Percentiles rank a stretch among this genome's conserved stretches.
phyloP scores from a whole-genome alignment of 2,329 filamentous ascomycete genomes.

The Botrytis medusae region DNA sequence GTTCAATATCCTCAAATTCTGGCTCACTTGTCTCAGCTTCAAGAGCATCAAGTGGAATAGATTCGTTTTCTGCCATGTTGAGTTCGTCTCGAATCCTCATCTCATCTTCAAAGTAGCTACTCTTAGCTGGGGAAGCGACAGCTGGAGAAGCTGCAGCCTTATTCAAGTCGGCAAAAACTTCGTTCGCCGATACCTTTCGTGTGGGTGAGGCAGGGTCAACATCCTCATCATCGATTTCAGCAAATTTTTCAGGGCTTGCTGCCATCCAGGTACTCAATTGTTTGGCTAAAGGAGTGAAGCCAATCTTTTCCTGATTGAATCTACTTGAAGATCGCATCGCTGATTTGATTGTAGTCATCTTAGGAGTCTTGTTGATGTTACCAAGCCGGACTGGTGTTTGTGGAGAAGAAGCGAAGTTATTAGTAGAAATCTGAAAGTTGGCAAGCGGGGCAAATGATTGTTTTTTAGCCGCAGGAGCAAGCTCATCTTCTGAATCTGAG shows the following conservation, averaged over 20 bases:
- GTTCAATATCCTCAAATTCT: conserved; percentile 49
- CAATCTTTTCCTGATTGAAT: conserved; percentile 42
- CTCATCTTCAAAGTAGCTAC: conserved; percentile 61
- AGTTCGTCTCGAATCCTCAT: conserved; percentile 50
- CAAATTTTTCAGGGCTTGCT: conserved; percentile 53
- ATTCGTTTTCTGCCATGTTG: conserved; percentile 40
- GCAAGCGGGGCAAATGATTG: conserved; percentile 31
- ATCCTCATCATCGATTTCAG: conserved; percentile 20
- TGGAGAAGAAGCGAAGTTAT: conserved; percentile 40
- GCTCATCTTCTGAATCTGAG: conserved; percentile 59
- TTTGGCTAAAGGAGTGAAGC: conserved; percentile 64
- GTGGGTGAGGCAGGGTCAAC: conserved; percentile 27
- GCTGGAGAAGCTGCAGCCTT: conserved; percentile 6
- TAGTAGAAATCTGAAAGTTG: conserved; percentile 36
- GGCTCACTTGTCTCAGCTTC: conserved; percentile 28
- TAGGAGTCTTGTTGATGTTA: conserved; percentile 31
- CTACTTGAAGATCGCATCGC: conserved; percentile 14
- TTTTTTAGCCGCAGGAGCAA: conserved; percentile 40
- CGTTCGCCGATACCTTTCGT: neutral
- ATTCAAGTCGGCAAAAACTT: neutral
- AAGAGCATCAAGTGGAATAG: conserved; percentile 30
- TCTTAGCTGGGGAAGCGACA: conserved; percentile 42
- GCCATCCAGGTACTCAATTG: conserved; percentile 64
- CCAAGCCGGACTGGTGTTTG: conserved; percentile 46
- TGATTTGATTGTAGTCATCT: conserved; percentile 22